Evolutionary conservation across 495 filamentous ascomycete genomes (phyloP), one percentile per base, ranked within the genome.

Genomic region (Penicillium coffeae): DNA sequence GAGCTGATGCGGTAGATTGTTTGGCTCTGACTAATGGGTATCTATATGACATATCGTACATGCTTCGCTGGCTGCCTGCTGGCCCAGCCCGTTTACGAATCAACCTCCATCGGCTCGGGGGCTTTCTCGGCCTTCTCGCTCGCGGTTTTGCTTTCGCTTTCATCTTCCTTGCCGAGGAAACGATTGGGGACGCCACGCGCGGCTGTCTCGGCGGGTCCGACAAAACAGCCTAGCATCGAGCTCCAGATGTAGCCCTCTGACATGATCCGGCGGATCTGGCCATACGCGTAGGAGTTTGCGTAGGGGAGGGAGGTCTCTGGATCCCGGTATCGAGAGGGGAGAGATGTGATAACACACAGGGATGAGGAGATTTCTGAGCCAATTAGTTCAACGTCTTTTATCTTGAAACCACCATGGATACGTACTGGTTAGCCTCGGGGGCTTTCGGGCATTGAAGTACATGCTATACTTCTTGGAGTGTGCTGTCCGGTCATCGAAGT

Each of bases 271-370:
- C 78, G 71, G 25, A 91, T 80, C 69, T 90, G 80, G 44, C 77
- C 76, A 64, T 86, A 93, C 7, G 88, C 89, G 50, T 84, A 83
- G 18, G 80, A 69, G 56, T 86, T 89, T 32, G 79, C 77, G 64
- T 88, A 95, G 8, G 86, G 80, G 18, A 95, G 74, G 0, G 84
- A 84, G 0, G 89, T 94, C 51, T 74, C 76, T 0, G 87, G 86
- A 56, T 95, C 89, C 30, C 82, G 75, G 63, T 89, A 93, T 37
- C 76, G 81, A 16, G 89, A 89, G 34, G 85, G 83, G 40, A 87
- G 79, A 54, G 83, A 82, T 8, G 89, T 93, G 64, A 95, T 91
- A 44, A 83, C 82, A 63, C 89, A 95, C 40, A 84, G 74, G 62
- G 64, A 76, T 62, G 60, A 70, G 15, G 72, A 73, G 42, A 73